phyloP scores from a whole-genome alignment of 2,329 filamentous ascomycete genomes.

The Plenodomus biglobosus region DNA sequence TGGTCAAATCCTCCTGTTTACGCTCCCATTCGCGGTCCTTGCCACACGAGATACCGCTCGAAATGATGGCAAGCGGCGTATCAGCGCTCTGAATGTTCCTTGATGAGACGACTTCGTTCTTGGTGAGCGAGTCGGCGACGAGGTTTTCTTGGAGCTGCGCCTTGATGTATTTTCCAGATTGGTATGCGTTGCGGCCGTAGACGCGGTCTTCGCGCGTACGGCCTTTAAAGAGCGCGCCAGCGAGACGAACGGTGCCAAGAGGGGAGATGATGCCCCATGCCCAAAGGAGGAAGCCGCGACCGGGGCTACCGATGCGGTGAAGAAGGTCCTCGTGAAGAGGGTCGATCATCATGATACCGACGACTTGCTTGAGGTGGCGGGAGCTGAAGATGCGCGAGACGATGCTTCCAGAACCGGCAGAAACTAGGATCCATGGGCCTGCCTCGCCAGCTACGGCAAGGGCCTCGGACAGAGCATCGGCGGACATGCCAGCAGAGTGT shows the following conservation, averaged over 20 bases:
- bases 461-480: slow-evolving; percentile 84
- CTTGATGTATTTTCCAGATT: slow-evolving; percentile 82
- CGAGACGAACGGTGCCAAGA: slow-evolving; percentile 77
- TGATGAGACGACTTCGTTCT: slow-evolving; percentile 77
- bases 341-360: slow-evolving; percentile 82
- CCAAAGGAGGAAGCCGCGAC: slow-evolving; percentile 83
- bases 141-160: slow-evolving; percentile 90
- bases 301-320: slow-evolving; percentile 63
- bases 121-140: slow-evolving; percentile 80
- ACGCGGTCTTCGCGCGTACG: slow-evolving; percentile 80
- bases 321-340: slow-evolving; percentile 87
- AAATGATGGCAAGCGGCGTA: slow-evolving; percentile 77
- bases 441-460: slow-evolving; percentile 76
- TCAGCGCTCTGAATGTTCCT: slow-evolving; percentile 75
- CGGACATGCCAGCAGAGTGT: slow-evolving; percentile 89
- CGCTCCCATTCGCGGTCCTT: slow-evolving; percentile 72
- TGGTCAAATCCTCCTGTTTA: slow-evolving; percentile 82
- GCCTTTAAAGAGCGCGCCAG: slow-evolving; percentile 78
- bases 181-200: slow-evolving; percentile 76
- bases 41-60: slow-evolving; percentile 72
- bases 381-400: slow-evolving; percentile 91
- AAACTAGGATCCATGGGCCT: slow-evolving; percentile 86
- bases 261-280: slow-evolving; percentile 81
- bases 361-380: slow-evolving; percentile 72
- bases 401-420: slow-evolving; percentile 82